Evolutionary conservation across 345 rosid species (phyloP), one percentile per base, ranked within the genome.

Genomic region (Lepidium aucheri): DNA sequence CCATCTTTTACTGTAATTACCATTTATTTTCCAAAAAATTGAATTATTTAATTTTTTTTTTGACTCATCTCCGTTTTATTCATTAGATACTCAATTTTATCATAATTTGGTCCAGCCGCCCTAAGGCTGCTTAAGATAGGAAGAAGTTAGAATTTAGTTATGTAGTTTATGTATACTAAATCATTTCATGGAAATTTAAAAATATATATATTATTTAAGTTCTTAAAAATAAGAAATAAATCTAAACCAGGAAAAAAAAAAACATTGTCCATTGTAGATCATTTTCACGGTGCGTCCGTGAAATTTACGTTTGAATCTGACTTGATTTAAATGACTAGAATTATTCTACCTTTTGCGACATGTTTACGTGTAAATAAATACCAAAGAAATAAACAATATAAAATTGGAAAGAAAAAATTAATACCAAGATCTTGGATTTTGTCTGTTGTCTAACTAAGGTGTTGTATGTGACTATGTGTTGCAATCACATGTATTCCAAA

Each of bases 181-280:
- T 51, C 35, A 26, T 64, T 59, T 49, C 66, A 30, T 30, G 60
- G 52, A 69, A 67, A 67, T 4, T 67, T 33, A 8, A 53, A 12
- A 16, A 8, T n/a, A 63, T n/a, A 6, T 22, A 30, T 30, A 18
- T 11, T 3, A 7, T 20, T 22, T 18, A 8, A 36, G 6, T 4
- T 35, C 1, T 24, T 45, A 17, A n/a, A n/a, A n/a, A n/a, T n/a
- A n/a, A n/a, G n/a, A 36, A 12, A 40, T 15, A 56, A 5, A 45
- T 15, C 16, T 3, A 57, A 16, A 39, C 28, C 14, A 47, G 24
- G 40, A 9, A 26, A 24, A 22, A n/a, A 18, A n/a, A 4, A 54
- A 3, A 18, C 9, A 28, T 9, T 40, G 32, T 10, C 6, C 35
- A 43, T n/a, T 14, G 43, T 53, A 32, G 22, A 53, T 65, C 13